Evolutionary conservation across 2,329 filamentous ascomycete species (phyloP).

Genomic region (Curvularia hawaiiensis): DNA sequence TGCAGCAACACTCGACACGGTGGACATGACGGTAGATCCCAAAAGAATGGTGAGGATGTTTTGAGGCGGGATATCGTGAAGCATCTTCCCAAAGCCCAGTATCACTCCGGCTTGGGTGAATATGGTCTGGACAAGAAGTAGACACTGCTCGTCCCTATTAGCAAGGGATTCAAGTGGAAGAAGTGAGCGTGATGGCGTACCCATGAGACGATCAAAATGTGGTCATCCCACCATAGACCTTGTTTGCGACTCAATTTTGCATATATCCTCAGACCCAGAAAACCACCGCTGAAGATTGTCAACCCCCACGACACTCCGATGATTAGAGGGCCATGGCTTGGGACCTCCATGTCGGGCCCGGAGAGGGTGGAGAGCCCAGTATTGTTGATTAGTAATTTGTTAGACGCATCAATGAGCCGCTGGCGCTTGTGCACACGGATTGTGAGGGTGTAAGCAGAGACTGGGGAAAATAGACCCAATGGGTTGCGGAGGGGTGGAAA

Average conservation of each 20-base stretch:
- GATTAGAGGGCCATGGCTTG: constrained; percentile 33
- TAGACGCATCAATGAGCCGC: constrained; percentile 4
- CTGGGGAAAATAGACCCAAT: not conserved
- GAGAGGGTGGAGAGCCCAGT: constrained; percentile 7
- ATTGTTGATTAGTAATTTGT: not conserved
- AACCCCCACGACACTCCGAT: constrained; percentile 35
- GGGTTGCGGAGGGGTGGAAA: not conserved
- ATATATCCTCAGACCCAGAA: constrained; percentile 33
- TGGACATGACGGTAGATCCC: constrained; percentile 22
- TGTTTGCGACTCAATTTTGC: constrained; percentile 34
- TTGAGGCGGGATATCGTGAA: constrained; percentile 20
- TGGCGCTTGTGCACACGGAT: not conserved
- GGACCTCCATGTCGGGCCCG: constrained; percentile 16
- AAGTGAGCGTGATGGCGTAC: constrained; percentile 11
- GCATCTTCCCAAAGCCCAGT: constrained; percentile 34
- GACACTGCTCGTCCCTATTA: constrained; percentile 19
- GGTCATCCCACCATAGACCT: constrained; percentile 38
- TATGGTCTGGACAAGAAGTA: constrained; percentile 28
- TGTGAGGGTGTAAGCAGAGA: not conserved
- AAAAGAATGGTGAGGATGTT: constrained; percentile 25
- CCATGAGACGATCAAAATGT: constrained; percentile 35
- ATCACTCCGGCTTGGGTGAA: constrained; percentile 28
- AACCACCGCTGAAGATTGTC: constrained; percentile 25
- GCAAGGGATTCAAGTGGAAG: not conserved
- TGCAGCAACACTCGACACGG: constrained; percentile 33